Percentiles rank a stretch among this genome's conserved stretches.
Conservation (phyloP, 352 stramenopile genomes). For the Pythium apleroticum region DNA sequence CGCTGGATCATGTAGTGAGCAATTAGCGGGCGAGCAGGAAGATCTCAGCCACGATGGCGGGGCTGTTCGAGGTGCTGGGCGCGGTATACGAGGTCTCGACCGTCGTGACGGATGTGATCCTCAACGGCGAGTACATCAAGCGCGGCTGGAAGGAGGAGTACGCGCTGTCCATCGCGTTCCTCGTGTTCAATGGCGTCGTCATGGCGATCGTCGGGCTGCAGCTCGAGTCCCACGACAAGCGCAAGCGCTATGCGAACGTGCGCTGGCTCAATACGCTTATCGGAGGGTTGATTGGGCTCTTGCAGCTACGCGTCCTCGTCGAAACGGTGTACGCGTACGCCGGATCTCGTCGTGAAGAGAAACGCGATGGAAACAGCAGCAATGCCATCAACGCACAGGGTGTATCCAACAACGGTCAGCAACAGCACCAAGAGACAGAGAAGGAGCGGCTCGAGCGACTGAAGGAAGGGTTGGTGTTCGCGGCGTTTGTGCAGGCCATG, state of each 20-base stretch:
- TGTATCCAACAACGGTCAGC: background rate
- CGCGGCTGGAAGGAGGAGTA: conserved; percentile 74
- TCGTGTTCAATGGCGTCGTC: conserved; percentile 54
- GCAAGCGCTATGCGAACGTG: conserved; percentile 38
- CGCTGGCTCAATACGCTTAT: conserved; percentile 35
- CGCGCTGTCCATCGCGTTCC: conserved; percentile 66
- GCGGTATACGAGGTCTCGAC: conserved; percentile 65
- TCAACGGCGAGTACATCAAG: conserved; percentile 77
- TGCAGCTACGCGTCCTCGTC: conserved; percentile 64
- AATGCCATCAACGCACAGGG: background rate
- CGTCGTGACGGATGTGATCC: conserved; percentile 66
- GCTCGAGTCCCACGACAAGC: conserved; percentile 33
- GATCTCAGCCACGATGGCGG: conserved; percentile 14
- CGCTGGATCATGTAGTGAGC: conserved; percentile 2
- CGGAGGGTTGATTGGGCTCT: conserved; percentile 43
- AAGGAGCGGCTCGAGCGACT: conserved; percentile 24
- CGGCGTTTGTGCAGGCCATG: conserved; percentile 64
- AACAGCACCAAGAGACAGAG: conserved; percentile 1
- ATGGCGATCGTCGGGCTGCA: conserved; percentile 62
- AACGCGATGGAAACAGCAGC: conserved; percentile 8
- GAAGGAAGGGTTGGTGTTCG: conserved; percentile 40
- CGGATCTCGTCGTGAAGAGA: conserved; percentile 14
- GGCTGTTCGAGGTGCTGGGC: conserved; percentile 38
- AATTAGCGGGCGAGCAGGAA: background rate
- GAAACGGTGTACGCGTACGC: conserved; percentile 47